Base-by-base conservation (phyloP, 768 basidiomycete species). In the Phanerochaete carnosa region DNA sequence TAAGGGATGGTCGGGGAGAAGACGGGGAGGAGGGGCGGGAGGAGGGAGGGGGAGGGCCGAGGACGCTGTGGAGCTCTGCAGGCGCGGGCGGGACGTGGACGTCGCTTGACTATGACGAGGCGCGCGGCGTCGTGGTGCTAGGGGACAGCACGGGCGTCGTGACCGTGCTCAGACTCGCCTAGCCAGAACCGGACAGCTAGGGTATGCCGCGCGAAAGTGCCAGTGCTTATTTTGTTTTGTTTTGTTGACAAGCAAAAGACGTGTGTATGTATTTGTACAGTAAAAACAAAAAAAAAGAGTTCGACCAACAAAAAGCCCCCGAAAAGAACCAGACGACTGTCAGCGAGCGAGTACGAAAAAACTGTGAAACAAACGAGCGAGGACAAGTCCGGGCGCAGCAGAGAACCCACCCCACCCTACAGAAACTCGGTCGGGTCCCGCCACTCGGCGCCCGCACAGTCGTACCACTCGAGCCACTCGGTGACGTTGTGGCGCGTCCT, bases 401-500 rank as follows among this genome's bases (percentile, higher is more conserved):
- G 39, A 43, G 19, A 43, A 43, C 11, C 39, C 11, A 19, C 47
- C 11, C 47, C 12, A 26, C n/a, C 50, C 35, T 25, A 69, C 22
- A 68, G 60, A 45, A 71, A 71, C 55, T 71, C 66, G 13, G 66
- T 65, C 32, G 70, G 68, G 55, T 68, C 64, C 33, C 68, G 62
- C 71, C 71, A 72, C 60, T 69, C 68, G 29, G 85, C 86, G 62
- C 86, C 83, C 62, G 81, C 81, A 63, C 87, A 88, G 0, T 82
- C 85, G 37, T 81, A 69, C 77, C 84, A 85, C 68, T 87, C 85
- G 25, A 89, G 74, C 86, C 86, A 88, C 65, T 88, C 85, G 19
- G 70, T 72, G 3, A 78, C 76, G 61, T 85, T 81, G 63, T 83
- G 84, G 62, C 74, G 71, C 23, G 76, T 80, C 37, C 84, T 74